phyloP scores from a whole-genome alignment of 306 rosid genomes.

The Vigna angularis region DNA sequence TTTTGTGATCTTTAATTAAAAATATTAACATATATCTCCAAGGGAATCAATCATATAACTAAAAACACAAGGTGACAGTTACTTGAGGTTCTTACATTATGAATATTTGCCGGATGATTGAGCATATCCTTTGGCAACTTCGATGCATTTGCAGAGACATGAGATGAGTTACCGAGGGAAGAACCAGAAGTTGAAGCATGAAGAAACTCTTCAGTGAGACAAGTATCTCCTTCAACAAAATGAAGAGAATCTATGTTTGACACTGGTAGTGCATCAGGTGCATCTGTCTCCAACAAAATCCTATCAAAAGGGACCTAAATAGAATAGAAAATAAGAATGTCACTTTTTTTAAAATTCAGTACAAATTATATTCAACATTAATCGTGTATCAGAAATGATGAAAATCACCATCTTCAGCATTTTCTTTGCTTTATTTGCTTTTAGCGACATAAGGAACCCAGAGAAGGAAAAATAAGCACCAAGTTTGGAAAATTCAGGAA shows the following conservation, averaged over 20 bases:
- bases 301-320: slow-evolving; percentile 77
- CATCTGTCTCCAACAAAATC: slow-evolving; percentile 93
- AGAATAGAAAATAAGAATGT: slow-evolving; percentile 35
- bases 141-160: slow-evolving; percentile 45
- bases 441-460: slow-evolving; percentile 83
- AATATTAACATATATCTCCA: slow-evolving; percentile 21
- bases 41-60: slow-evolving; percentile 27
- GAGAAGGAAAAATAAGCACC: slow-evolving; percentile 93
- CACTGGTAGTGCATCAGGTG: slow-evolving; percentile 88
- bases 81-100: slow-evolving; percentile 48
- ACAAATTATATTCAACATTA: background rate
- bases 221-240: slow-evolving; percentile 71
- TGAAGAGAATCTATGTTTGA: slow-evolving; percentile 57
- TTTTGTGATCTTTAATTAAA: background rate
- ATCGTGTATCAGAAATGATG: slow-evolving; percentile 16
- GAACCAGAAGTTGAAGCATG: slow-evolving; percentile 39
- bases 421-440: slow-evolving; percentile 77
- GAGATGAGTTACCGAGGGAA: slow-evolving; percentile 26
- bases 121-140: slow-evolving; percentile 66
- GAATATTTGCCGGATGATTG: slow-evolving; percentile 86
- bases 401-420: slow-evolving; percentile 74
- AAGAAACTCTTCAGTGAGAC: slow-evolving; percentile 51
- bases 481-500: slow-evolving; percentile 79
- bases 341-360: slow-evolving; percentile 8
- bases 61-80: background rate